Evolutionary conservation across 495 filamentous ascomycete species (phyloP).

Genomic region (Aspergillus nidulans): DNA sequence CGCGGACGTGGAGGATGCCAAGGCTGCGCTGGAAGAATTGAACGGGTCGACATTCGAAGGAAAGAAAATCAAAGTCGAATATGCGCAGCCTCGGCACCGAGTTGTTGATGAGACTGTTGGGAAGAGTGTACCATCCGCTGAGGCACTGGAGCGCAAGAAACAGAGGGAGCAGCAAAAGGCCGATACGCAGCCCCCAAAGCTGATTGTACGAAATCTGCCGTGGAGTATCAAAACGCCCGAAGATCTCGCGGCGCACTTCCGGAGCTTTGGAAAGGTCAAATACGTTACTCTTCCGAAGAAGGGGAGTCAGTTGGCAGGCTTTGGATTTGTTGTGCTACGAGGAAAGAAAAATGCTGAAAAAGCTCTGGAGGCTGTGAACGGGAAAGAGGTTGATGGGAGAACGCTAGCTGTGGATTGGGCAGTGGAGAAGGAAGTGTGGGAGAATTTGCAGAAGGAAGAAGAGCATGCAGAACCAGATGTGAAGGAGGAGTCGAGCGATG

Average conservation of each 20-base stretch:
- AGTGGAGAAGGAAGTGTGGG: conserved; percentile 85
- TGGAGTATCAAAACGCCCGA: conserved; percentile 90
- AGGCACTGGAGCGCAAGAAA: conserved; percentile 50
- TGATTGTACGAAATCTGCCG: conserved; percentile 93
- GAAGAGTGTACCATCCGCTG: conserved; percentile 45
- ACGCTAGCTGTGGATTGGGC: conserved; percentile 92
- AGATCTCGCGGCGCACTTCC: conserved; percentile 71
- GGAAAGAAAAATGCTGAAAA: conserved; percentile 89
- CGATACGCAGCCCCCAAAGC: conserved; percentile 61
- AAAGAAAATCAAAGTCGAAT: conserved; percentile 75
- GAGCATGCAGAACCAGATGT: conserved; percentile 24
- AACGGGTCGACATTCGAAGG: conserved; percentile 70
- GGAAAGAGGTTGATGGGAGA: conserved; percentile 82
- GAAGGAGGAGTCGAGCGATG: conserved; percentile 23
- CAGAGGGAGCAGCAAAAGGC: conserved; percentile 53
- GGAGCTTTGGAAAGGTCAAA: conserved; percentile 85
- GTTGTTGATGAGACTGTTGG: conserved; percentile 49
- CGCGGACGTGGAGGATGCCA: conserved; percentile 84
- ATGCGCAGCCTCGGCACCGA: conserved; percentile 81
- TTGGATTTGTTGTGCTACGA: conserved; percentile 87
- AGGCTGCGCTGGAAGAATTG: conserved; percentile 71
- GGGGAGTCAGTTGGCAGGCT: conserved; percentile 70
- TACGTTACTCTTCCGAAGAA: conserved; percentile 73
- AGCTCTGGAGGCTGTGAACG: conserved; percentile 79
- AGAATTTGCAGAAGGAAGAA: conserved; percentile 50